Conservation (phyloP, 257 asterid genomes). For the Jacaranda copaia region DNA sequence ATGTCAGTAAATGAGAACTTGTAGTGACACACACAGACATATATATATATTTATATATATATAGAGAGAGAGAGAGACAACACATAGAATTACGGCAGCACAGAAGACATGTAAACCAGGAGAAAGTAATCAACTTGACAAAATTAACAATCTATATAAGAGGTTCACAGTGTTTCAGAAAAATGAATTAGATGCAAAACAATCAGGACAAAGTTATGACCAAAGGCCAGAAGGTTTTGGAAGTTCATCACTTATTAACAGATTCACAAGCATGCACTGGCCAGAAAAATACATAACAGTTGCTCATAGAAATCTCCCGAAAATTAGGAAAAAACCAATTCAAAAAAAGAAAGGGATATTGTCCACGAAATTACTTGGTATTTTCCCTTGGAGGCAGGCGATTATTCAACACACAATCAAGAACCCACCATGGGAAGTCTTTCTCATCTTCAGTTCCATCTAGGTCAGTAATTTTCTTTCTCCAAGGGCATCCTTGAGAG, state of each 20-base stretch:
- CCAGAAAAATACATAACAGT: background rate
- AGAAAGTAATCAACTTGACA: background rate
- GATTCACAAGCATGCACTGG: background rate
- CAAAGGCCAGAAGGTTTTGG: slow-evolving; percentile 2
- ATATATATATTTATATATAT: too few relatives aligned
- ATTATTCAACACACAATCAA: slow-evolving; percentile 92
- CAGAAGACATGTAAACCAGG: background rate
- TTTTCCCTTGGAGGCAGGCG: slow-evolving; percentile 98
- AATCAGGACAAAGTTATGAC: background rate
- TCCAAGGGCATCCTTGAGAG: slow-evolving; percentile 94
- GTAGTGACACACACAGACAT: background rate
- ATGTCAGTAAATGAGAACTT: background rate
- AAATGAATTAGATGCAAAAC: slow-evolving; percentile 10
- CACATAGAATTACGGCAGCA: background rate
- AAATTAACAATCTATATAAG: background rate
- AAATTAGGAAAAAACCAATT: slow-evolving; percentile 20
- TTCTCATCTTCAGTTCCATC: slow-evolving; percentile 97
- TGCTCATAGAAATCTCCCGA: background rate
- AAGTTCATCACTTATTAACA: background rate
- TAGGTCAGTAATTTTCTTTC: slow-evolving; percentile 89
- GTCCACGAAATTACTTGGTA: slow-evolving; percentile 74
- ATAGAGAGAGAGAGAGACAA: background rate
- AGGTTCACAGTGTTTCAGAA: background rate
- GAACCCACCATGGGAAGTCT: slow-evolving; percentile 96
- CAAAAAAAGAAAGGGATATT: slow-evolving; percentile 12